phyloP scores from a whole-genome alignment of 352 stramenopile genomes.

The Pelagophyceae sp. region DNA sequence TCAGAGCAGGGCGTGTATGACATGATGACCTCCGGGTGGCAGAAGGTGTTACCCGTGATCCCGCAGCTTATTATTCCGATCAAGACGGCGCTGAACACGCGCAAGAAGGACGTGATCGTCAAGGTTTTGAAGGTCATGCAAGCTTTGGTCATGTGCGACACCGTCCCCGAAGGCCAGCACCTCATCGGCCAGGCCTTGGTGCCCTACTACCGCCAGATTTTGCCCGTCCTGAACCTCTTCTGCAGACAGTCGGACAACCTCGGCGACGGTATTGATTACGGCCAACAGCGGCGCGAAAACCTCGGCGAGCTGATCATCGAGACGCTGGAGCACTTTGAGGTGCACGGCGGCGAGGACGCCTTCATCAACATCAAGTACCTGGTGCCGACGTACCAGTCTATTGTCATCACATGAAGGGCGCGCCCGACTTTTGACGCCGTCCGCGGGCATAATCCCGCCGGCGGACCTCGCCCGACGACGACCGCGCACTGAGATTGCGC shows the following conservation, averaged over 20 bases:
- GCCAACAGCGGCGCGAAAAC: constrained; percentile 84
- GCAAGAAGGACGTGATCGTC: constrained; percentile 80
- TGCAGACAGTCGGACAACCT: constrained; percentile 92
- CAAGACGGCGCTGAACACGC: constrained; percentile 87
- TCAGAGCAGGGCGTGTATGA: constrained; percentile 90
- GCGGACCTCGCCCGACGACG: too few species aligned
- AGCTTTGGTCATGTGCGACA: constrained; percentile 84
- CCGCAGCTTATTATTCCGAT: constrained; percentile 95
- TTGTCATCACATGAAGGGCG: constrained; percentile 39
- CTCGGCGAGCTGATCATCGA: constrained; percentile 90
- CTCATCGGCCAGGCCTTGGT: constrained; percentile 90
- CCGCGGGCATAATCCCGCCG: too few species aligned
- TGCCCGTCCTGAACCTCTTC: constrained; percentile 94
- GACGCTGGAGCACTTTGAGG: constrained; percentile 90
- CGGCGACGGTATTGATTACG: constrained; percentile 89
- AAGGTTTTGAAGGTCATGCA: constrained; percentile 94
- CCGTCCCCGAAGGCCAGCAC: constrained; percentile 58
- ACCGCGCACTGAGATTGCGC: too few species aligned
- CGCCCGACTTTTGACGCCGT: neutral
- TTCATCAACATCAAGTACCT: constrained; percentile 99
- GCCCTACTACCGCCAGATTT: constrained; percentile 92
- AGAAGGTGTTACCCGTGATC: constrained; percentile 90
- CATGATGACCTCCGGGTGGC: constrained; percentile 86
- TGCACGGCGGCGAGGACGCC: constrained; percentile 84
- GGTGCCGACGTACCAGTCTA: constrained; percentile 87